Conservation (phyloP, 306 rosid genomes). For the Pterocarpus santalinus region DNA sequence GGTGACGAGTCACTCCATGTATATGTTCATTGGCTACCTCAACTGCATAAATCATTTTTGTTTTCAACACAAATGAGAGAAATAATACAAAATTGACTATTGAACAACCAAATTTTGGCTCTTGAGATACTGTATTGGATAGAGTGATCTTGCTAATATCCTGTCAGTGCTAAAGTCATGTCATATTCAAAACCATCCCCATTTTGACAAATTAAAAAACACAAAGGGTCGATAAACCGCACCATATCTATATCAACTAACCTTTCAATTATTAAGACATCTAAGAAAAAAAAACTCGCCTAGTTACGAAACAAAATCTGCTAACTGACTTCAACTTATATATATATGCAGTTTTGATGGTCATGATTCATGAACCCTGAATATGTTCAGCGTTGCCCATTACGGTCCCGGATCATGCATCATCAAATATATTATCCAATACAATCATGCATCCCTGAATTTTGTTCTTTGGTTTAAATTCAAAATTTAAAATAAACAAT, state of each 20-base stretch:
- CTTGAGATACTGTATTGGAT: not conserved
- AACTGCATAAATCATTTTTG: too few species aligned
- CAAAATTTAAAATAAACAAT: too few species aligned
- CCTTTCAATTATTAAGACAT: too few species aligned
- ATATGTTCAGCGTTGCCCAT: too few species aligned
- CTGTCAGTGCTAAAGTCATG: not conserved
- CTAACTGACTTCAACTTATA: not conserved
- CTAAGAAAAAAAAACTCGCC: too few species aligned
- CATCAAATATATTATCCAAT: not conserved
- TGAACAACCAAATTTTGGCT: not conserved
- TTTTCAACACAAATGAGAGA: too few species aligned
- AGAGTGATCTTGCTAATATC: not conserved
- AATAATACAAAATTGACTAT: not conserved
- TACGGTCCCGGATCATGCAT: not conserved
- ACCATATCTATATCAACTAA: too few species aligned
- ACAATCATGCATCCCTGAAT: not conserved
- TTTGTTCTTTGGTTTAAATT: too few species aligned
- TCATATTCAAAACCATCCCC: not conserved
- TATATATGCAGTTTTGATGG: not conserved
- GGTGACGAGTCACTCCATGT: not conserved
- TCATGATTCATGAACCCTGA: not conserved
- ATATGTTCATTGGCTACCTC: too few species aligned
- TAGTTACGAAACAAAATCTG: not conserved
- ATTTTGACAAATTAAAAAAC: not conserved
- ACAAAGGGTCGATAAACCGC: not conserved